Evolutionary conservation across 2,329 filamentous ascomycete species (phyloP).

Genomic region (Calonectria naviculata): DNA sequence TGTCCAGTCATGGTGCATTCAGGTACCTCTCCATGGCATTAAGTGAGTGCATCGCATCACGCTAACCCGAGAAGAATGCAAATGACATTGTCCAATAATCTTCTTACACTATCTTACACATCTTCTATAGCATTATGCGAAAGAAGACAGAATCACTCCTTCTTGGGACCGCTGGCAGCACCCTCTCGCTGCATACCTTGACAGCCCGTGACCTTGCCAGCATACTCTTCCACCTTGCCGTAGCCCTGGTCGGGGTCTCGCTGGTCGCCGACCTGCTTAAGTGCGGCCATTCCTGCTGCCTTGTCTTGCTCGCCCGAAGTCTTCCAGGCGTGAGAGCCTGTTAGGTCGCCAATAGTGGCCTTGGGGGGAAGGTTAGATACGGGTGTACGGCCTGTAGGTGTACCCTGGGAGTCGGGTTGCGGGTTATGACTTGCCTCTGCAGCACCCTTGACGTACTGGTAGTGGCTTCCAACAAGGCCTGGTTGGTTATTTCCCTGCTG

Average conservation of each 20-base stretch:
- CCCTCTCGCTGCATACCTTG: slow-evolving; percentile 77
- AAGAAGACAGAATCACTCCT: slow-evolving; percentile 23
- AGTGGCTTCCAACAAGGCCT: slow-evolving; percentile 72
- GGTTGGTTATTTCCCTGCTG: slow-evolving; percentile 54
- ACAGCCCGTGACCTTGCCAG: slow-evolving; percentile 72
- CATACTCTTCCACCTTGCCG: slow-evolving; percentile 73
- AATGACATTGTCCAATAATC: neutral
- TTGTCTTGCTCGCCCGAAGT: slow-evolving; percentile 73
- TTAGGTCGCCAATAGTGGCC: slow-evolving; percentile 70
- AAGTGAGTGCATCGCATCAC: neutral
- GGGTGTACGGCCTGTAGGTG: neutral
- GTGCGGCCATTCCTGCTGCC: slow-evolving; percentile 67
- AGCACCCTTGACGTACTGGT: slow-evolving; percentile 76
- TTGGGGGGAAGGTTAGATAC: slow-evolving; percentile 41
- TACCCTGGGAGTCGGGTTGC: neutral
- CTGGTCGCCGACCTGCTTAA: slow-evolving; percentile 70
- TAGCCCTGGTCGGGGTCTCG: slow-evolving; percentile 68
- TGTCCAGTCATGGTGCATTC: neutral
- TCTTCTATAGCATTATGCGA: neutral
- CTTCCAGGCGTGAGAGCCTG: slow-evolving; percentile 72
- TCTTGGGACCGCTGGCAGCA: slow-evolving; percentile 56
- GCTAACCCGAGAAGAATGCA: neutral
- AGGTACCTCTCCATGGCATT: neutral
- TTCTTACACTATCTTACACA: neutral
- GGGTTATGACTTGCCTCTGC: slow-evolving; percentile 64